Percentiles rank a stretch among this genome's conserved stretches.
Conservation (phyloP, 257 asterid species). For the Penstemon eatonii region DNA sequence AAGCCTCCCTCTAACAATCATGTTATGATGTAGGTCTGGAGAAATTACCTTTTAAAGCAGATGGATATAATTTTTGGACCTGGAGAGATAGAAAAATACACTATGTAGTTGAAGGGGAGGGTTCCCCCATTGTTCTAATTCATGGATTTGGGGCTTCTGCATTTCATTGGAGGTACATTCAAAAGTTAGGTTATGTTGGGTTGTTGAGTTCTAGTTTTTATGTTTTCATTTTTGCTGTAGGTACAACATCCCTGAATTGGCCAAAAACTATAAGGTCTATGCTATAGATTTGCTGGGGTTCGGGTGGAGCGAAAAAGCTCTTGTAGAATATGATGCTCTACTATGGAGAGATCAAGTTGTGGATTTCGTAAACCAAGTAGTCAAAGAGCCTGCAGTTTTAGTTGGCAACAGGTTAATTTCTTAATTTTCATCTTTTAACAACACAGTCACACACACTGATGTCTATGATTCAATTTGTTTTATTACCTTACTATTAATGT, state of each 20-base stretch:
- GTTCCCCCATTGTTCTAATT: conserved; percentile 76
- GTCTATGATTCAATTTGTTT: not conserved
- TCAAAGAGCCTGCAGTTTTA: conserved; percentile 82
- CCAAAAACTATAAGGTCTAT: conserved; percentile 82
- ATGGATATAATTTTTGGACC: conserved; percentile 84
- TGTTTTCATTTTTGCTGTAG: conserved; percentile 31
- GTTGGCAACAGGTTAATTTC: conserved; percentile 76
- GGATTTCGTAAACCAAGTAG: conserved; percentile 80
- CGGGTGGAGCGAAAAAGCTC: conserved; percentile 99
- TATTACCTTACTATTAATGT: conserved; percentile 18
- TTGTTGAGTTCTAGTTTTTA: not conserved
- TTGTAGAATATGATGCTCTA: conserved; percentile 81
- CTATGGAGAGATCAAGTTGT: conserved; percentile 94
- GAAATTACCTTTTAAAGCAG: conserved; percentile 66
- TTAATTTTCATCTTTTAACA: not conserved
- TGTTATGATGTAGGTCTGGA: conserved; percentile 55
- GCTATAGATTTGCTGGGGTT: conserved; percentile 91
- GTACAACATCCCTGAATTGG: conserved; percentile 89
- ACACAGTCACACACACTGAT: not conserved
- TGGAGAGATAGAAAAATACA: conserved; percentile 84
- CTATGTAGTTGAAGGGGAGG: conserved; percentile 92
- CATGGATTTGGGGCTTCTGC: conserved; percentile 99
- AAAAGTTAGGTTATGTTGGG: not conserved
- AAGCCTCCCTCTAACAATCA: not conserved
- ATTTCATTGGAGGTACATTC: conserved; percentile 83